Base-by-base conservation (phyloP, 495 filamentous ascomycete species). In the Halenospora varia region DNA sequence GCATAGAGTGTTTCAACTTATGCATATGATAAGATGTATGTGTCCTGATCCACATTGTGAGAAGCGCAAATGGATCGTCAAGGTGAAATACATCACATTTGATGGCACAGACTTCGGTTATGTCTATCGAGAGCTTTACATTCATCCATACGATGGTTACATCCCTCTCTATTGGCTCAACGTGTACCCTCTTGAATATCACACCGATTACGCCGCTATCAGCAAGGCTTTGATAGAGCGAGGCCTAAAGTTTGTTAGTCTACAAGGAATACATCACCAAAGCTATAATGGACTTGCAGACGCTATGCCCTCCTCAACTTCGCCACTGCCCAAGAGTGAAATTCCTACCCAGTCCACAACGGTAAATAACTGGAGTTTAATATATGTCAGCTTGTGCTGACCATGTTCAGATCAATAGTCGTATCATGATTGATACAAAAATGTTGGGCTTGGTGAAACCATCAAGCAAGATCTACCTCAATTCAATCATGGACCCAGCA, bases 391-490 rank as follows among this genome's bases (percentile, higher is more conserved):
- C 29, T 13, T 35, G 6, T 35, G 29, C 29, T 35, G 29, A 35
- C 29, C 4, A 35, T 6, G 29, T 35, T 4, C 13, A 35, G 29
- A 35, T 35, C 13, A 35, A 35, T 4, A 35, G 29, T 35, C 85
- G 91, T 40, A 82, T 95, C 58, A 95, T 96, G 89, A 78, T 96
- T 35, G 91, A 96, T 64, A 86, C 90, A 0, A 83, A 82, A 15
- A 89, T 88, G 50, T 88, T 91, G 72, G 80, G 90, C 22, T 81
- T 88, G 2, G 88, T 92, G 56, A 92, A 91, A 62, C 89, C 91
- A 1, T 95, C 19, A 8, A 6, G 8, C 13, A 4, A 46, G 19
- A 46, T 46, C 42, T n/a, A 17, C n/a, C n/a, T 20, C 17, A 4
- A 46, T 8, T 46, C 42, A 6, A 46, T 17, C 15, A 46, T 42